A percentile compares a stretch with the other conserved stretches of the same genome.
These are phyloP conservation scores for Cladosporium sp. DNA, from an alignment of 2,329 filamentous ascomycete genomes.

Conservation along the genomic window DNA sequence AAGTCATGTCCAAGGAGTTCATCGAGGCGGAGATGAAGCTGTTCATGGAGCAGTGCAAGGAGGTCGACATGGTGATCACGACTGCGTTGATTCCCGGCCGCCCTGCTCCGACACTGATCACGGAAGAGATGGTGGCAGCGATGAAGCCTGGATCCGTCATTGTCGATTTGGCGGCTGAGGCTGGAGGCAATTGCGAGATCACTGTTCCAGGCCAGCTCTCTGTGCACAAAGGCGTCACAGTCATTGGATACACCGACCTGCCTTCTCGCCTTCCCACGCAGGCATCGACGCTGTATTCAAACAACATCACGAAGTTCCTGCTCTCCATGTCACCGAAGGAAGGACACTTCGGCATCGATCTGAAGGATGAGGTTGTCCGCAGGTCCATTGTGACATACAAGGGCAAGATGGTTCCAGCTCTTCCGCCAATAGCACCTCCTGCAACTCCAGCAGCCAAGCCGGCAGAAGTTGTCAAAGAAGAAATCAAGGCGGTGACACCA, in stretches of 20 bases:
- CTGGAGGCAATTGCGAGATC: constrained; percentile 81
- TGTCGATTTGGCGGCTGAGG: constrained; percentile 83
- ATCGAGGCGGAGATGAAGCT: constrained; percentile 91
- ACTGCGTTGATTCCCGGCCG: constrained; percentile 86
- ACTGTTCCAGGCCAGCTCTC: constrained; percentile 69
- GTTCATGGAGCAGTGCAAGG: constrained; percentile 79
- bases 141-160: constrained; percentile 90
- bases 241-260: constrained; percentile 86
- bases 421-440: constrained; percentile 63
- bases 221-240: constrained; percentile 71
- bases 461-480: constrained; percentile 50
- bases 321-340: constrained; percentile 76
- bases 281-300: constrained; percentile 84
- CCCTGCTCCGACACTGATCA: constrained; percentile 79
- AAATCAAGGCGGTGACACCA: constrained; percentile 67
- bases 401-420: constrained; percentile 70
- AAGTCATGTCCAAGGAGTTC: constrained; percentile 92
- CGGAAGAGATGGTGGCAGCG: constrained; percentile 70
- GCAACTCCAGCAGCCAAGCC: constrained; percentile 47
- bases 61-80: constrained; percentile 89
- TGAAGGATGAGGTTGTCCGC: constrained; percentile 79
- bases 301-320: constrained; percentile 87
- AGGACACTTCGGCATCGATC: constrained; percentile 74
- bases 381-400: constrained; percentile 78
- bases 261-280: constrained; percentile 84